Conservation (phyloP, 768 basidiomycete genomes). For the Phlebiopsis flavidoalba region DNA sequence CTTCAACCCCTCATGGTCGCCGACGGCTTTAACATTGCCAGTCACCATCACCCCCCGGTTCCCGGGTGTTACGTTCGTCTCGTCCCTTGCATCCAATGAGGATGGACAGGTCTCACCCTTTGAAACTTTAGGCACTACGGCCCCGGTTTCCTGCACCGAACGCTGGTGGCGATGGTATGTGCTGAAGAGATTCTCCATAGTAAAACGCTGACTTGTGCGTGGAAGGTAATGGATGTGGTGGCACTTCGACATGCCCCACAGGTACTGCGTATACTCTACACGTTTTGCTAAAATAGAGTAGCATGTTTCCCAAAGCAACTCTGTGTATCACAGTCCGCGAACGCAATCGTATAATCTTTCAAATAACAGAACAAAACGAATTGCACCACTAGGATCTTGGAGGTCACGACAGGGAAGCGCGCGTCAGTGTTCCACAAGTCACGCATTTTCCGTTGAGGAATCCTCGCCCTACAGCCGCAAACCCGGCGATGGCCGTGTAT, state of each 20-base stretch:
- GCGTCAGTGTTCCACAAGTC: too few relatives aligned
- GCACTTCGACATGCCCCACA: background rate
- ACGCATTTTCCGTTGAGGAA: too few relatives aligned
- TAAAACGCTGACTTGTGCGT: background rate
- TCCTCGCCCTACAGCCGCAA: too few relatives aligned
- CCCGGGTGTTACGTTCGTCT: background rate
- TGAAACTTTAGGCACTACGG: background rate
- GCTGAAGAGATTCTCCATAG: background rate
- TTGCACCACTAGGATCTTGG: too few relatives aligned
- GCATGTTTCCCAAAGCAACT: too few relatives aligned
- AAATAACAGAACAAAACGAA: too few relatives aligned
- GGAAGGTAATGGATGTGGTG: background rate
- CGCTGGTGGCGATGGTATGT: background rate
- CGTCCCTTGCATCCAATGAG: background rate
- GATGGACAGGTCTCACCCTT: background rate
- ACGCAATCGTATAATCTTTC: too few relatives aligned
- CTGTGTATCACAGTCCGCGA: too few relatives aligned
- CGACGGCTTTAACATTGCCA: background rate
- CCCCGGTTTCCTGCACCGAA: background rate
- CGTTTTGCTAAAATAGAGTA: background rate
- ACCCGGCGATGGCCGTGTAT: too few relatives aligned
- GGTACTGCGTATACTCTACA: background rate
- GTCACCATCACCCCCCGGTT: background rate
- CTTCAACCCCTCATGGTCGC: background rate
- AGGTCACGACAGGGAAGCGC: too few relatives aligned